A percentile compares a stretch with the other conserved stretches of the same genome.
Evolutionary conservation across 1,284 basidiomycete species (phyloP).

Genomic region (Jaminaea rosea): DNA sequence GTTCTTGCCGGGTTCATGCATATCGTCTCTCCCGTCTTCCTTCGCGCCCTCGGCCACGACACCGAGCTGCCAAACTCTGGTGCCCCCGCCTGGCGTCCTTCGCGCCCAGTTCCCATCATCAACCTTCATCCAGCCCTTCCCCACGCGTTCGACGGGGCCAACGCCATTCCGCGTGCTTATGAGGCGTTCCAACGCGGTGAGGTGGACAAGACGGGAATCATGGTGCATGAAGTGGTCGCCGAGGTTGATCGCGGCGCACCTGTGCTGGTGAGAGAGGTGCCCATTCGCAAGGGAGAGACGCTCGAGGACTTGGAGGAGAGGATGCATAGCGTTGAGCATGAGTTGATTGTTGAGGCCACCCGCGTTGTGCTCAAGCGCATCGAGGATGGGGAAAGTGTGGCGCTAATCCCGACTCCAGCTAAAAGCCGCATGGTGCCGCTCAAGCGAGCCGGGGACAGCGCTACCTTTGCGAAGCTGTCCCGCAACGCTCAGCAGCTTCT

Average conservation of each 20-base stretch:
- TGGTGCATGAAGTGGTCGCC: conserved; percentile 89
- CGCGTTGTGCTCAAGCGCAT: conserved; percentile 57
- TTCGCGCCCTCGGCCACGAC: conserved; percentile 42
- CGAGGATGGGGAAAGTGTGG: neutral
- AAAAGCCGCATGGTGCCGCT: too few relatives aligned
- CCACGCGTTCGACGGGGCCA: conserved; percentile 83
- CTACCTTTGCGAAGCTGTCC: too few relatives aligned
- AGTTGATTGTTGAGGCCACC: conserved; percentile 78
- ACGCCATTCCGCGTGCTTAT: conserved; percentile 79
- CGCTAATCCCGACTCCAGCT: too few relatives aligned
- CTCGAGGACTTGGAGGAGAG: conserved; percentile 67
- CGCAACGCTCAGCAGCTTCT: neutral
- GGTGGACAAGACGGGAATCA: conserved; percentile 60
- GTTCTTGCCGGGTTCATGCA: conserved; percentile 99
- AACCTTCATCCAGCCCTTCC: conserved; percentile 95
- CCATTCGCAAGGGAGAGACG: conserved; percentile 62
- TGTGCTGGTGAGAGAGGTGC: conserved; percentile 68
- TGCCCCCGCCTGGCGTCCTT: conserved; percentile 16
- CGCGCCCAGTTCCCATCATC: conserved; percentile 68
- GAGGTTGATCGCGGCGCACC: conserved; percentile 90
- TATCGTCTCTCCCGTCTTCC: conserved; percentile 58
- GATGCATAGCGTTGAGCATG: conserved; percentile 77
- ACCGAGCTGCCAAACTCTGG: conserved; percentile 19
- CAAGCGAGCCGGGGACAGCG: too few relatives aligned
- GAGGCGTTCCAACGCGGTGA: conserved; percentile 53